Conservation (phyloP, 2,329 filamentous ascomycete genomes). For the Eurotiales sp. region DNA sequence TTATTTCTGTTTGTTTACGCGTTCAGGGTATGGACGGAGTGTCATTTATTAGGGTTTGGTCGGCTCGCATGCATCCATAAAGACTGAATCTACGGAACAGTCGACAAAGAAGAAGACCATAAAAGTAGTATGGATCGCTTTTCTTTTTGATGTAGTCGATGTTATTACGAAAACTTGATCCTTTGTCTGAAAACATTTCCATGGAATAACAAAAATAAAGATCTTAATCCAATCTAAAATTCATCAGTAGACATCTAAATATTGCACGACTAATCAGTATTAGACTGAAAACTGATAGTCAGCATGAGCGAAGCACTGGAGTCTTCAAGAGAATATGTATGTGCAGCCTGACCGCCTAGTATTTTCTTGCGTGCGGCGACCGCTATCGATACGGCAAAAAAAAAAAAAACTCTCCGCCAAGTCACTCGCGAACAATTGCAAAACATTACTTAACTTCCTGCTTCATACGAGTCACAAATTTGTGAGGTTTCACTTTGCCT, state of each 20-base stretch:
- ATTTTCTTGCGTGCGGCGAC: neutral
- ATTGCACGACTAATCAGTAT: no score
- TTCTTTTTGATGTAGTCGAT: slow-evolving; percentile 40
- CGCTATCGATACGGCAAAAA: slow-evolving; percentile 17
- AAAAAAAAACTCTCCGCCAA: slow-evolving; percentile 21
- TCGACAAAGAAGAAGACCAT: slow-evolving; percentile 33
- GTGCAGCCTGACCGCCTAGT: neutral
- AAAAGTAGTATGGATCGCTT: slow-evolving; percentile 38
- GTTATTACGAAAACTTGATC: slow-evolving; percentile 35
- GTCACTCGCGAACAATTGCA: neutral
- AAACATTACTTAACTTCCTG: slow-evolving; percentile 58
- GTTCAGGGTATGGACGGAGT: slow-evolving; percentile 38
- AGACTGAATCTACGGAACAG: slow-evolving; percentile 38
- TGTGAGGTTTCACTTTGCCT: neutral
- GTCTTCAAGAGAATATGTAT: neutral
- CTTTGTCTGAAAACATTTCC: slow-evolving; percentile 1
- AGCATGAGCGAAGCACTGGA: no score
- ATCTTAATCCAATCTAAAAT: no score
- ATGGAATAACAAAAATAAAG: neutral
- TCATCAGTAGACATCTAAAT: no score
- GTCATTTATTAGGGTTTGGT: slow-evolving; percentile 27
- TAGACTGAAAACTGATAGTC: no score
- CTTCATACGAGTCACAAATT: neutral
- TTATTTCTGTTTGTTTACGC: slow-evolving; percentile 37
- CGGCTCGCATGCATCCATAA: slow-evolving; percentile 39